Base-by-base conservation (phyloP, 2,329 filamentous ascomycete genomes). In the Ophiostoma pallidulum region DNA sequence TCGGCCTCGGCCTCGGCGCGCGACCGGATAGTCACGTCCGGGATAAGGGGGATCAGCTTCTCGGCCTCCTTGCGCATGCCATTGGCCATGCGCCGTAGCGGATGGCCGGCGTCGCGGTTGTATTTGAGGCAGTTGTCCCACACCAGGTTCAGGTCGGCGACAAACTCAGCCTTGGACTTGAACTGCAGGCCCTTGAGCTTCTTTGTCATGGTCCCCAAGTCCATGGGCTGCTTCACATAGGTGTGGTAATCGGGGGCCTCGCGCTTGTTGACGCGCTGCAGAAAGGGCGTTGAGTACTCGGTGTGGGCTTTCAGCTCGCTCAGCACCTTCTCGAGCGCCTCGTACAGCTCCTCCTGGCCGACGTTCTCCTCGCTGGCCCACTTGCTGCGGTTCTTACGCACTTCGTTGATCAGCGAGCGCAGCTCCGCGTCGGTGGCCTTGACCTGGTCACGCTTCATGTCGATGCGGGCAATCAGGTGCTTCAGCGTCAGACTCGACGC, bases 341-440 rank as follows among this genome's bases (percentile, higher is more conserved):
- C 92, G 62, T 98, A 98, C 6, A 98, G 74, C 66, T 98, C 92
- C 65, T 98, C 92, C 66, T 98, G 92, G 51, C 92, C 91, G 52
- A 98, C 84, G 57, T 94, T 92, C 58, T 98, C 92, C 65, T 97
- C 92, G 63, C 86, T 97, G 4, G 92, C 91, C 92, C 92, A 98
- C 68, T 98, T 98, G 66, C 91, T 97, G 59, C 92, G 77, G 58
- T 97, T 97, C 66, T 97, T 98, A 54, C 92, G 80, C 16, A 98
- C 92, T 65, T 98, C 92, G 58, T 92, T 96, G 77, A 98, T 95
- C 50, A 98, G 70, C 42, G 84, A 87, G 51, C 92, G 81, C 51
- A 98, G 72, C 61, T 98, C 91, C 20, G 89, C 85, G 68, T 98
- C 92, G 1, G 90, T 94, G 16, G 92, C 91, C 62, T 82, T 80